Conservation (phyloP, 1,284 basidiomycete species). For the Earliella scabrosa region DNA sequence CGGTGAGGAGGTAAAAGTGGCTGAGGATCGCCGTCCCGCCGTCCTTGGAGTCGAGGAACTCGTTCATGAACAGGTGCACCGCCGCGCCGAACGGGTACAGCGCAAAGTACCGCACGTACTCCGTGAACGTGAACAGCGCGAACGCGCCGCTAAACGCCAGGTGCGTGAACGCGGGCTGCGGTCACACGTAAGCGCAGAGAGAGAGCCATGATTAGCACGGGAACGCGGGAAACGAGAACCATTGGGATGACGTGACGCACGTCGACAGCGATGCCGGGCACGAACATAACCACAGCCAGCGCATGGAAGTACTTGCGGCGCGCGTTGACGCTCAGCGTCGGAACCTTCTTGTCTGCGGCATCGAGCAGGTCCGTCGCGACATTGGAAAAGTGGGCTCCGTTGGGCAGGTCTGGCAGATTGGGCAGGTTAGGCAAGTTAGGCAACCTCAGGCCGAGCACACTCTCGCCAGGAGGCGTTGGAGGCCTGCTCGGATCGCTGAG, state of each 20-base stretch:
- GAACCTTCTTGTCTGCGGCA: constrained; percentile 86
- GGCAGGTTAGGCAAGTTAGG: constrained; percentile 52
- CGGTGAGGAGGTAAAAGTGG: constrained; percentile 96
- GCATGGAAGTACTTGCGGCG: constrained; percentile 98
- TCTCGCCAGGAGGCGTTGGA: constrained; percentile 26
- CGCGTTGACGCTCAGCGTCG: constrained; percentile 92
- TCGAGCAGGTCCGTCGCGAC: constrained; percentile 85
- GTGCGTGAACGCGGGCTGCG: constrained; percentile 94
- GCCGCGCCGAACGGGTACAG: constrained; percentile 95
- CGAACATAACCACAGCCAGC: constrained; percentile 93
- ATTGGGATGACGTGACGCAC: constrained; percentile 57
- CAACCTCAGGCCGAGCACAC: constrained; percentile 46
- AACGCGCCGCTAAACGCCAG: constrained; percentile 94
- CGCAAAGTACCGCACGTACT: constrained; percentile 98
- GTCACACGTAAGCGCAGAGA: constrained; percentile 7
- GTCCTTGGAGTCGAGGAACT: constrained; percentile 97
- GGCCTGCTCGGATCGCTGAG: constrained; percentile 31
- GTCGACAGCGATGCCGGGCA: constrained; percentile 92
- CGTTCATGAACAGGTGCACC: constrained; percentile 96
- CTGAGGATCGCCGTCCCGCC: constrained; percentile 95
- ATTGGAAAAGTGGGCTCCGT: constrained; percentile 48
- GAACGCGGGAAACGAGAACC: background rate
- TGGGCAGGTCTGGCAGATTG: constrained; percentile 50
- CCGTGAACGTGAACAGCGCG: constrained; percentile 92
- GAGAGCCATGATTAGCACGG: background rate